Base-by-base conservation (phyloP, 2,329 filamentous ascomycete genomes). In the Didymella segeticola region DNA sequence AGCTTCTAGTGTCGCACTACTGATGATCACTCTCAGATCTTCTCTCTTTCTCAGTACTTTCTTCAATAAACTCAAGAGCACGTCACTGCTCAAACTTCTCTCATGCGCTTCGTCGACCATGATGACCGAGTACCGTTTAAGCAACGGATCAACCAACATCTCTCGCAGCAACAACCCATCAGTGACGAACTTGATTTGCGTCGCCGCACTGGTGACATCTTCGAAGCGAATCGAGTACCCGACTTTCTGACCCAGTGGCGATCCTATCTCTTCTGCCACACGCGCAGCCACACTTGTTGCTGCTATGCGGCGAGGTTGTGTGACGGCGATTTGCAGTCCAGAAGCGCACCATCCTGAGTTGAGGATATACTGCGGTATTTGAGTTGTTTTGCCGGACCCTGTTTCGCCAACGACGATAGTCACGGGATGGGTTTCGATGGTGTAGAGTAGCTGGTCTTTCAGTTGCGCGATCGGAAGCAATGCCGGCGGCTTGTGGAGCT, bases 31-130 rank as follows among this genome's bases (percentile, higher is more conserved):
- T 17, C 92, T 86, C 46, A 98, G 76, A 53, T 97, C 93, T 7
- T 89, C 84, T 36, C 95, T 83, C 67, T 86, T 89, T 72, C 86
- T 91, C 48, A 86, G 79, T 43, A 99, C 93, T 74, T 98, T 98
- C 73, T 96, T 97, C 31, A 99, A 76, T 12, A 98, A 79, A 0
- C 95, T 93, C 3, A 99, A 83, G 7, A 98, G 80, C 11, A 99
- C 85, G 69, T 99, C 95, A 0, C 93, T 96, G 72, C 91, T 96
- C 54, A 98, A 83, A 42, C 92, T 96, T 47, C 95, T 83, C 75
- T 98, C 93, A 71, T 99, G 95, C 6, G 93, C 95, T 76, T 98
- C 93, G 70, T 99, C 95, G 7, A 99, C 89, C 91, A 99, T 97
- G 65, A 99, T 91, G 37, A 96, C 89, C 0, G 92, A 96, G 72